Base-by-base conservation (phyloP, 2,329 filamentous ascomycete genomes). In the Ophiocordyceps camponoti-saundersi region DNA sequence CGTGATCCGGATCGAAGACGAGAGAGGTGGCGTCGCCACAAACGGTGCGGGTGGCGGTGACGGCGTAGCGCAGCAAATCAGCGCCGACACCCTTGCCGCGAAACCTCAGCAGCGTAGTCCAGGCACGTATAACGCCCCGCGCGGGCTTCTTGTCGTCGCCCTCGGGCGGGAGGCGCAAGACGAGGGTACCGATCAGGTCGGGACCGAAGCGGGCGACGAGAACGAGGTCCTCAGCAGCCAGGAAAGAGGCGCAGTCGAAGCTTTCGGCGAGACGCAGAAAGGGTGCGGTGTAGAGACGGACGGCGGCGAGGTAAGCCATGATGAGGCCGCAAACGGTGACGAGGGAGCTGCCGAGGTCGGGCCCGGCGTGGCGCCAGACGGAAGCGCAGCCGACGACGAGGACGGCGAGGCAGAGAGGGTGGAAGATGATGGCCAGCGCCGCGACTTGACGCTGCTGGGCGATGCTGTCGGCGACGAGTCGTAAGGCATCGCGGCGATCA, bases 371-470 rank as follows among this genome's bases (percentile, higher is more conserved):
- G 48, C 66, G 65, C 56, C 70, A 69, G n/a, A 65, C 57, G 23
- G 64, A 48, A 1, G 62, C 66, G 12, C 59, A 52, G 10, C 72
- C 53, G 2, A 61, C 58, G 40, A 63, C 52, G 18, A 78, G 65
- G 13, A 66, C 58, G 6, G 69, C 61, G 1, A 79, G 54, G 43
- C 68, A 65, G 21, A 72, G 57, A 0, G 75, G 77, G 61, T 86
- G 76, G 56, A 74, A 75, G 51, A 86, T 70, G 50, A 92, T 65
- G 50, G 75, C 66, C 45, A 68, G 66, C 15, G 79, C 76, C 8
- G 84, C 79, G 5, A 73, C 62, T 60, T 87, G 80, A 46, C 84
- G 80, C 65, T 92, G 86, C 59, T 94, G 83, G 23, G 85, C 84
- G 48, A 93, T 78, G 52, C 80, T 85, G 65, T 92, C 85, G 46